phyloP scores from a whole-genome alignment of 805 yeast genomes.

The Nakazawaea ishiwadae region DNA sequence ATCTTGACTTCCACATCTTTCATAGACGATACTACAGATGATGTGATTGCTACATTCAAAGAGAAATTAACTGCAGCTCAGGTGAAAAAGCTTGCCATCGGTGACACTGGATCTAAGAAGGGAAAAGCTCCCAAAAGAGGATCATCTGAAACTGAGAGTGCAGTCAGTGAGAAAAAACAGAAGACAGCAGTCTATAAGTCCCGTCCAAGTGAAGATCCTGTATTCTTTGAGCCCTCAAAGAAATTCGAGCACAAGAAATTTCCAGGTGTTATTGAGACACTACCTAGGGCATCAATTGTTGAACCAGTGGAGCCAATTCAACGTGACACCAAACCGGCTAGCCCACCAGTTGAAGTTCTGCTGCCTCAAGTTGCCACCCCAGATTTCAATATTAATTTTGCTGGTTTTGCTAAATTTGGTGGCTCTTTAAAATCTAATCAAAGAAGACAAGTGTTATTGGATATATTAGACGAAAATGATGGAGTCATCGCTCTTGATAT shows the following conservation, averaged over 20 bases:
- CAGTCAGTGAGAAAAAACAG: background rate
- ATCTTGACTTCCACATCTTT: conserved; percentile 2
- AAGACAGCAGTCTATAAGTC: background rate
- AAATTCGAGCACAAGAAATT: too few relatives aligned
- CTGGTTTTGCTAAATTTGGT: background rate
- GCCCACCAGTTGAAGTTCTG: too few relatives aligned
- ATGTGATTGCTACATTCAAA: background rate
- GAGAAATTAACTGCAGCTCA: conserved; percentile 8
- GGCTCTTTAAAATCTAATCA: conserved; percentile 39
- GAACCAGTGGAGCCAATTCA: background rate
- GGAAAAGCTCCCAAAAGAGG: background rate
- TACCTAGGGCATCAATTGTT: background rate
- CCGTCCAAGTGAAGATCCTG: background rate
- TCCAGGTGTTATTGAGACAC: background rate
- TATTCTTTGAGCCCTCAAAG: too few relatives aligned
- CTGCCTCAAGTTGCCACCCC: too few relatives aligned
- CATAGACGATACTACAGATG: background rate
- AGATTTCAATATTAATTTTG: conserved; percentile 4
- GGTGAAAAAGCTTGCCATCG: background rate
- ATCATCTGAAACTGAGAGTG: too few relatives aligned
- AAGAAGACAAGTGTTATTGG: conserved; percentile 38
- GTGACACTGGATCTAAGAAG: conserved; percentile 10
- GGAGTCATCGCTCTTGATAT: conserved; percentile 44
- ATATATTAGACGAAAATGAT: conserved; percentile 34
- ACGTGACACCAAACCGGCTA: too few relatives aligned